Percentiles rank a stretch among this genome's conserved stretches.
phyloP scores from a whole-genome alignment of 1,139 yeast genomes.

The Nakaseomyces bracarensis region DNA sequence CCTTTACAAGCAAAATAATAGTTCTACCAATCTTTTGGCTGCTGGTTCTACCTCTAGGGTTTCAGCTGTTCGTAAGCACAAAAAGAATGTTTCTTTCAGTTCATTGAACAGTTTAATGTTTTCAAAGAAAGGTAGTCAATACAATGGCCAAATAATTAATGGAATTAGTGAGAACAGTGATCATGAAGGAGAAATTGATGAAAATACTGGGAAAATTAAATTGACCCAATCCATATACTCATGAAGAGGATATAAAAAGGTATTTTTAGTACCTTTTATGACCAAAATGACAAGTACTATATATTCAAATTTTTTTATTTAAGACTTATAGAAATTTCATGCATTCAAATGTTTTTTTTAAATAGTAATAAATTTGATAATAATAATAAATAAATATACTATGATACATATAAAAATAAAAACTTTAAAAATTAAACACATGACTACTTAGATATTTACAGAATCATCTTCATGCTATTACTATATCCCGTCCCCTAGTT shows the following conservation, averaged over 20 bases:
- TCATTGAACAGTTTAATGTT: slow-evolving; percentile 33
- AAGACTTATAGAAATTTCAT: slow-evolving; percentile 2
- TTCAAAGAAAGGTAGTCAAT: slow-evolving; percentile 24
- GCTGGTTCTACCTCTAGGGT: slow-evolving; percentile 16
- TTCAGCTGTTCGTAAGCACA: slow-evolving; percentile 29
- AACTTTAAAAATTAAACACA: too few species aligned
- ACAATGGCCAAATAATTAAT: slow-evolving; percentile 12
- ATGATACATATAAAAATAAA: too few species aligned
- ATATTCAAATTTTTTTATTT: not conserved
- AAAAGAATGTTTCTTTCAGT: slow-evolving; percentile 31
- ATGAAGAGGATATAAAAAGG: not conserved
- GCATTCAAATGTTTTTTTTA: not conserved
- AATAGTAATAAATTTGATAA: slow-evolving; percentile 1
- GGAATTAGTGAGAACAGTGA: slow-evolving; percentile 20
- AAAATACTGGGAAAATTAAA: slow-evolving; percentile 19
- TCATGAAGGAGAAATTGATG: slow-evolving; percentile 26
- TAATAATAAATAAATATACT: too few species aligned
- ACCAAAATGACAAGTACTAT: slow-evolving; percentile 1
- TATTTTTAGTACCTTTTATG: not conserved
- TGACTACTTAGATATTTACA: too few species aligned
- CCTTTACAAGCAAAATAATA: slow-evolving; percentile 20
- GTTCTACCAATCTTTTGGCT: slow-evolving; percentile 23
- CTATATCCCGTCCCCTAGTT: slow-evolving; percentile 37
- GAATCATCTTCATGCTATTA: too few species aligned
- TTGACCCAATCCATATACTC: slow-evolving; percentile 26